These are phyloP conservation scores for Amanita jacksonii DNA, from an alignment of 768 basidiomycete genomes.

Conservation along the genomic window DNA sequence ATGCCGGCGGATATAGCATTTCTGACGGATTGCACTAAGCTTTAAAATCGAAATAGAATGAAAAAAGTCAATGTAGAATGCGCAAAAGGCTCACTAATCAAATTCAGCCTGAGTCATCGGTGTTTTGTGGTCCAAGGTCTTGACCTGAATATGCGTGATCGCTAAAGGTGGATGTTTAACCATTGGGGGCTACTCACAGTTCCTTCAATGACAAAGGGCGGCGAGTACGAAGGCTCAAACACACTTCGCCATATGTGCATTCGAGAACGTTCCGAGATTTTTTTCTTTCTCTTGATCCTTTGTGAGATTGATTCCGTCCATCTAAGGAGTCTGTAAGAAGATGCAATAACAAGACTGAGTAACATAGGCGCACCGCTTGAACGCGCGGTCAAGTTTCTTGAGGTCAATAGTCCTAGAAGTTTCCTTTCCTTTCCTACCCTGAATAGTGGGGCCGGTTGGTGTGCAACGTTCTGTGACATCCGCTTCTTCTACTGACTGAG, in stretches of 20 bases:
- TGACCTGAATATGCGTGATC: constrained; percentile 33
- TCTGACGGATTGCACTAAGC: constrained; percentile 55
- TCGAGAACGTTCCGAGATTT: constrained; percentile 53
- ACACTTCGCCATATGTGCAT: constrained; percentile 75
- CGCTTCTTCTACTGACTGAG: constrained; percentile 27
- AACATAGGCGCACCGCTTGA: constrained; percentile 50
- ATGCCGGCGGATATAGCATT: constrained; percentile 66
- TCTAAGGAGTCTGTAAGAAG: constrained; percentile 24
- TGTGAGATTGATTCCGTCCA: constrained; percentile 86
- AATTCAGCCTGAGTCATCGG: constrained; percentile 72
- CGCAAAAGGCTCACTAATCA: constrained; percentile 44
- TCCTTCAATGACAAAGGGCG: constrained; percentile 22
- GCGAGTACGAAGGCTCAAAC: constrained; percentile 54
- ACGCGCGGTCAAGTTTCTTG: constrained; percentile 70
- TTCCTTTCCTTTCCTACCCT: constrained; percentile 11
- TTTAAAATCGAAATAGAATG: constrained; percentile 18
- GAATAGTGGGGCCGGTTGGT: constrained; percentile 19
- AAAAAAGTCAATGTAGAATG: background rate
- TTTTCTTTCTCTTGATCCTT: constrained; percentile 76
- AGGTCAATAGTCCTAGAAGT: constrained; percentile 69
- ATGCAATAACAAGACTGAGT: background rate
- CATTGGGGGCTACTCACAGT: constrained; percentile 24
- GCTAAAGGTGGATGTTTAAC: constrained; percentile 5
- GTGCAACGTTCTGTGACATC: constrained; percentile 13
- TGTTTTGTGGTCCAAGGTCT: constrained; percentile 73